phyloP scores from a whole-genome alignment of 169 alveolate genomes.

The Nephromyces sp. region DNA sequence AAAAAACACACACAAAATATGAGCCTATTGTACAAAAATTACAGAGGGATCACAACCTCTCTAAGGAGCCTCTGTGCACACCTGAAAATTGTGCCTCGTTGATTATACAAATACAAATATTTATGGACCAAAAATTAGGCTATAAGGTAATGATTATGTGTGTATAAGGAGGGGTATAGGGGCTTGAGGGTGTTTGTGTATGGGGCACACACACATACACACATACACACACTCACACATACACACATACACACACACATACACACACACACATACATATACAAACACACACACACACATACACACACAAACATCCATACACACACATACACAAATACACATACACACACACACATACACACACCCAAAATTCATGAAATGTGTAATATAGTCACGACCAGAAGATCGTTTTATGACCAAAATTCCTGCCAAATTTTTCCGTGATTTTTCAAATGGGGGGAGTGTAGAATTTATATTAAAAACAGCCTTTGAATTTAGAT shows the following conservation, averaged over 20 bases:
- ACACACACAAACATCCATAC: no score
- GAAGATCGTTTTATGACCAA: constrained; percentile 6
- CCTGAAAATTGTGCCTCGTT: background rate
- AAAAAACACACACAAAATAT: background rate
- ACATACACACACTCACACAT: no score
- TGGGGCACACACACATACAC: no score
- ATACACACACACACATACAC: no score
- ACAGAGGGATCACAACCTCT: background rate
- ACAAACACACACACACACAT: no score
- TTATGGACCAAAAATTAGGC: constrained; percentile 4
- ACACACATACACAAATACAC: no score
- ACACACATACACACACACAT: no score
- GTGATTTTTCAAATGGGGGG: background rate
- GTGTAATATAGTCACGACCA: background rate
- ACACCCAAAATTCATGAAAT: no score
- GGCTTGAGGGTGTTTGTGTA: background rate
- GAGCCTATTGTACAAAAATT: background rate
- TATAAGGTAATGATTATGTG: background rate
- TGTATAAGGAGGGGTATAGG: background rate
- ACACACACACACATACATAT: no score
- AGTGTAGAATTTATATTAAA: background rate
- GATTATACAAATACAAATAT: constrained; percentile 4
- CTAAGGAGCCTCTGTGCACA: background rate
- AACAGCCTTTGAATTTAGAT: background rate
- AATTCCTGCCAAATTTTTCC: constrained; percentile 6